Percentiles rank a stretch among this genome's conserved stretches.
Evolutionary conservation across 2,329 filamentous ascomycete species (phyloP).

Genomic region (Zalaria obscura): DNA sequence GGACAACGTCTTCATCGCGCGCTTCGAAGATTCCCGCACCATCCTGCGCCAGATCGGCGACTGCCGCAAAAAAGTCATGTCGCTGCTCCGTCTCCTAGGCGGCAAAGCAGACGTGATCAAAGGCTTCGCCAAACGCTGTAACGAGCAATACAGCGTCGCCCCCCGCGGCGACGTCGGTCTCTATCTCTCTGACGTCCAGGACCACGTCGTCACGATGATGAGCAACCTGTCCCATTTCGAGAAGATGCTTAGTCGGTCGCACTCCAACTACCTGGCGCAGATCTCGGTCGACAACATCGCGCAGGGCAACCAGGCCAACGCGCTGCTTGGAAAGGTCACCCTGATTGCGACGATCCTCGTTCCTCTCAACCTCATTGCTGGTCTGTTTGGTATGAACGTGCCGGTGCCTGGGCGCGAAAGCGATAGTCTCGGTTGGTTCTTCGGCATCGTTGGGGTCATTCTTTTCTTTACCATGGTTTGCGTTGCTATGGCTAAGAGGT

Average conservation of each 20-base stretch:
- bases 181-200: conserved; percentile 94
- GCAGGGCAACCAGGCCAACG: conserved; percentile 77
- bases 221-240: conserved; percentile 91
- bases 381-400: conserved; percentile 82
- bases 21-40: conserved; percentile 73
- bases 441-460: conserved; percentile 45
- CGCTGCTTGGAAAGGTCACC: conserved; percentile 87
- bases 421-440: conserved; percentile 39
- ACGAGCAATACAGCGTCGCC: conserved; percentile 90
- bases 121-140: conserved; percentile 96
- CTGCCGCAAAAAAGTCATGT: conserved; percentile 89
- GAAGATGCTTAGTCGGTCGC: conserved; percentile 87
- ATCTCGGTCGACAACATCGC: conserved; percentile 83
- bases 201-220: conserved; percentile 99
- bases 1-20: conserved; percentile 85
- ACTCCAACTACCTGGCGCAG: conserved; percentile 93
- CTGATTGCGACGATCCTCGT: conserved; percentile 91
- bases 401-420: conserved; percentile 47
- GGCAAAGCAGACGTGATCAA: conserved; percentile 98
- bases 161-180: conserved; percentile 93
- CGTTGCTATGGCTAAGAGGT: conserved; percentile 25
- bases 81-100: conserved; percentile 78
- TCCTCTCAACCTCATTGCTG: conserved; percentile 82
- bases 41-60: conserved; percentile 82
- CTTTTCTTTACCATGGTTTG: conserved; percentile 26